phyloP scores from a whole-genome alignment of 1,139 yeast species.

The Trichomonascaceae sp. region DNA sequence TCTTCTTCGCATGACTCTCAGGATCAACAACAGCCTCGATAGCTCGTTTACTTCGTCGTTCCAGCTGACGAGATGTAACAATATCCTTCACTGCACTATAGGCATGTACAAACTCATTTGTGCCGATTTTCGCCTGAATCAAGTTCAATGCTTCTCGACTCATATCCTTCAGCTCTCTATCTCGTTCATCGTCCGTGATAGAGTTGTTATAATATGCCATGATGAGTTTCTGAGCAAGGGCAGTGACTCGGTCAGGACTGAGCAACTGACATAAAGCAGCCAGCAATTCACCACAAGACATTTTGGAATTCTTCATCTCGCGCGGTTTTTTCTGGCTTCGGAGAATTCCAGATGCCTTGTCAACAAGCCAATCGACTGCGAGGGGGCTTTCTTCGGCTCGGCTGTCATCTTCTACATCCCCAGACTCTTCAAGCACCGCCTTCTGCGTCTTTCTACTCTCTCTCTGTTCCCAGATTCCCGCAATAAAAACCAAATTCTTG shows the following conservation, averaged over 20 bases:
- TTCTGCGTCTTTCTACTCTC: conserved; percentile 21
- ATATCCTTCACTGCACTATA: conserved; percentile 58
- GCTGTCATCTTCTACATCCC: conserved; percentile 16
- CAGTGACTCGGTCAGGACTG: conserved; percentile 13
- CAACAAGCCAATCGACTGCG: conserved; percentile 60
- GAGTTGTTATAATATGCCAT: conserved; percentile 54
- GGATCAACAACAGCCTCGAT: conserved; percentile 76
- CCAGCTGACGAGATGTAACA: conserved; percentile 60
- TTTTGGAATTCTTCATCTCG: conserved; percentile 55
- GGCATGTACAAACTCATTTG: conserved; percentile 59
- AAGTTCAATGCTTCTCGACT: conserved; percentile 65
- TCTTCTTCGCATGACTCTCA: conserved; percentile 69
- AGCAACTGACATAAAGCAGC: conserved; percentile 30
- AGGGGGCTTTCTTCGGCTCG: conserved; percentile 24
- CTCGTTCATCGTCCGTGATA: conserved; percentile 40
- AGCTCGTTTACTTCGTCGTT: conserved; percentile 70
- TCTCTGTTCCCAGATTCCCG: conserved; percentile 58
- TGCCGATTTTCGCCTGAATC: conserved; percentile 66
- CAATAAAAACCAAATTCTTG: conserved; percentile 58
- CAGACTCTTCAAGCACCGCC: conserved; percentile 24
- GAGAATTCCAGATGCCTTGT: conserved; percentile 54
- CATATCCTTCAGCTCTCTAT: conserved; percentile 49
- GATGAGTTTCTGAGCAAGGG: conserved; percentile 33
- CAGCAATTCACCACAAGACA: conserved; percentile 43
- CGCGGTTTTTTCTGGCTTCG: conserved; percentile 56